Conservation (phyloP, 768 basidiomycete species). For the Candolleomyces aberdarensis region DNA sequence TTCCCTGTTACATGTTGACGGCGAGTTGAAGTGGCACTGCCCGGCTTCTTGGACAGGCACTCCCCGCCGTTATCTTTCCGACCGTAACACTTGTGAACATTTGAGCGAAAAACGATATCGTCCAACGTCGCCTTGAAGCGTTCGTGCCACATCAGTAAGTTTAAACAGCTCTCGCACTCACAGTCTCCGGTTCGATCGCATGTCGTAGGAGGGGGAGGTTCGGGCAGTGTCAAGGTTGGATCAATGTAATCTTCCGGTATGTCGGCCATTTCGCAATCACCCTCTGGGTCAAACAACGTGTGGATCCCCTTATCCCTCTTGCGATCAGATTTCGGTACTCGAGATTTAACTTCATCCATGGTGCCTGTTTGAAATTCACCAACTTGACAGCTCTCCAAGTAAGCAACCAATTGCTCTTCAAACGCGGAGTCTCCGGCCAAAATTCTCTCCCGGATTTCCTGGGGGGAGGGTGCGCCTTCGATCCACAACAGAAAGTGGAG, state of each 20-base stretch:
- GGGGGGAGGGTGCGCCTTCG: not conserved
- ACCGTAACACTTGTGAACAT: not conserved
- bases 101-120: not conserved
- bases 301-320: not conserved
- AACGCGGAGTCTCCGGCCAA: not conserved
- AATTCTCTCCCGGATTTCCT: not conserved
- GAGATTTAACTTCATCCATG: not conserved
- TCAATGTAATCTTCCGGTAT: slow-evolving; percentile 2
- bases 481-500: slow-evolving; percentile 10
- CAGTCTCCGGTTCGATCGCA: slow-evolving; percentile 24
- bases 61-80: slow-evolving; percentile 8
- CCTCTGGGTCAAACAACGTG: not conserved
- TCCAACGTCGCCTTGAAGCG: not conserved
- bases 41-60: slow-evolving; percentile 14
- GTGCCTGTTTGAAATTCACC: not conserved
- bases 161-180: slow-evolving; percentile 15
- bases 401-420: not conserved
- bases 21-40: not conserved
- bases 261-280: slow-evolving; percentile 21
- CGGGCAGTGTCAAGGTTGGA: too few relatives aligned
- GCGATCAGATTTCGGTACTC: not conserved
- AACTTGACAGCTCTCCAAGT: not conserved
- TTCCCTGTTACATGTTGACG: not conserved
- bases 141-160: too few relatives aligned
- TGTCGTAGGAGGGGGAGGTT: slow-evolving; percentile 28